phyloP scores from a whole-genome alignment of 306 rosid species.

The Sophora flavescens region DNA sequence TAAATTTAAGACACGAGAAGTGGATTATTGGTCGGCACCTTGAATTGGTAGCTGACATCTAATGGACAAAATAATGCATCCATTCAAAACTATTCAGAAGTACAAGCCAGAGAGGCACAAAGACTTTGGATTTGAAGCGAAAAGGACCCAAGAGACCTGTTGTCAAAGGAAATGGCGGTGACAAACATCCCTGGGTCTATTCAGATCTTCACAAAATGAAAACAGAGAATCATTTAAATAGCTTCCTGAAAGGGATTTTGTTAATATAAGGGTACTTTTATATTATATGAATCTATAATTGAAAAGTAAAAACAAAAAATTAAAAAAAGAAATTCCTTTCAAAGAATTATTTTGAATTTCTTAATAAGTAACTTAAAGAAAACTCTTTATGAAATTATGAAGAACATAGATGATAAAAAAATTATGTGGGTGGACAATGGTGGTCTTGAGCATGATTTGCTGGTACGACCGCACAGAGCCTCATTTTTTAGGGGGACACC shows the following conservation, averaged over 20 bases:
- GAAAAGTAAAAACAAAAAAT: no score
- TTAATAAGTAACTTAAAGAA: no score
- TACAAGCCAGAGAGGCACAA: constrained; percentile 22
- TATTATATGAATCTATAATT: no score
- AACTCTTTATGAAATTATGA: no score
- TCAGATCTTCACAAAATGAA: constrained; percentile 9
- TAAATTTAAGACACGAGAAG: neutral
- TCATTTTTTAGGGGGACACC: no score
- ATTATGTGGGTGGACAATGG: no score
- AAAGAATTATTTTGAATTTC: no score
- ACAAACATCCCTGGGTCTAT: constrained; percentile 20
- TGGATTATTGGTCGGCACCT: neutral
- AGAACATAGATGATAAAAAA: no score
- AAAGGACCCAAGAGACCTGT: constrained; percentile 10
- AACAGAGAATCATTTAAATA: neutral
- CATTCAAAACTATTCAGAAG: neutral
- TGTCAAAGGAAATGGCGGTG: constrained; percentile 31
- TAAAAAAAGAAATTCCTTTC: no score
- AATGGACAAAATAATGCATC: constrained; percentile 24
- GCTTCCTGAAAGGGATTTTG: neutral
- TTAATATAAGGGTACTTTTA: no score
- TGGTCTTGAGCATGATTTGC: no score
- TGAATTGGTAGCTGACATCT: constrained; percentile 8
- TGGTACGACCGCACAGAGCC: no score
- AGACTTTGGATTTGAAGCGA: constrained; percentile 16